Evolutionary conservation across 768 basidiomycete species (phyloP).

Genomic region (Xerocomellus intermedius): DNA sequence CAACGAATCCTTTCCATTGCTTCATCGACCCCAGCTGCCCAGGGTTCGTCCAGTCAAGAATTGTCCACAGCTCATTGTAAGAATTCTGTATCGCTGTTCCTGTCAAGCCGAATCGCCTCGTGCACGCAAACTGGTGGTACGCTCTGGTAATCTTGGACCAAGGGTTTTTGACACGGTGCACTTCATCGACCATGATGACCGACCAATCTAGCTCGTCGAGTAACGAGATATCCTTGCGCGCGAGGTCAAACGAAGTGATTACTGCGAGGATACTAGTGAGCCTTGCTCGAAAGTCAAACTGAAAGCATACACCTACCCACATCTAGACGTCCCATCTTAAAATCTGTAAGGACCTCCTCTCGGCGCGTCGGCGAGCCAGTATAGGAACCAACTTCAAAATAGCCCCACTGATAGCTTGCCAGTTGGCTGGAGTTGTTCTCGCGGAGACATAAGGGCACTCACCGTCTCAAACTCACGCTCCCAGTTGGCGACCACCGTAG

Average conservation of each 20-base stretch:
- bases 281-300: background rate
- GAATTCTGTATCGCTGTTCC: slow-evolving; percentile 86
- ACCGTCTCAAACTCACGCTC: slow-evolving; percentile 83
- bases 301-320: slow-evolving; percentile 53
- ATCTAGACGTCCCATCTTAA: slow-evolving; percentile 80
- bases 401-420: slow-evolving; percentile 70
- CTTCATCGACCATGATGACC: slow-evolving; percentile 83
- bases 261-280: slow-evolving; percentile 43
- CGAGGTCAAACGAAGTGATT: slow-evolving; percentile 76
- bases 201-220: slow-evolving; percentile 71
- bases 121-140: slow-evolving; percentile 66
- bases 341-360: slow-evolving; percentile 59
- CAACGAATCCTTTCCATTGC: slow-evolving; percentile 78
- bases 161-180: slow-evolving; percentile 84
- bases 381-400: slow-evolving; percentile 84
- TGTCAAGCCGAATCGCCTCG: slow-evolving; percentile 79
- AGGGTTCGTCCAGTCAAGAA: slow-evolving; percentile 91
- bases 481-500: slow-evolving; percentile 86
- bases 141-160: slow-evolving; percentile 63
- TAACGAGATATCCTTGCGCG: slow-evolving; percentile 64
- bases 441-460: slow-evolving; percentile 12
- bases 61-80: slow-evolving; percentile 88
- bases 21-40: slow-evolving; percentile 65
- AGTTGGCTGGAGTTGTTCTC: background rate
- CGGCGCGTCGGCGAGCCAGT: slow-evolving; percentile 53